Evolutionary conservation across 305 asterid genomes (phyloP), one percentile per base, ranked within the genome.

Genomic region (Rubia tinctorum): DNA sequence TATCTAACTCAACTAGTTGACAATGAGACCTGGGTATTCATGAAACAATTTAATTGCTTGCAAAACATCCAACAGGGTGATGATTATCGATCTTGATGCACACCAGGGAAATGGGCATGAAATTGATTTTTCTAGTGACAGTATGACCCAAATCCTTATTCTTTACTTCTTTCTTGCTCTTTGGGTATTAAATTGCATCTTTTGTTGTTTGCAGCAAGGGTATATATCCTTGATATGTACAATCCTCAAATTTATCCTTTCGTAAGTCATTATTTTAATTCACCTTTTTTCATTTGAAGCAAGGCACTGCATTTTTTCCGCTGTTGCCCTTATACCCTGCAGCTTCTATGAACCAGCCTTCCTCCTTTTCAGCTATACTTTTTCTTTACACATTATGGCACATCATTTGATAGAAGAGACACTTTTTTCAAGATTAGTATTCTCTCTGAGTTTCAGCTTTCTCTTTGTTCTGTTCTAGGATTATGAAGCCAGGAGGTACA

Each of bases 21-120:
- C 44, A 3, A 7, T 8, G 62, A 10, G 72, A 23, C 34, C n/a
- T 68, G 42, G 60, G 64, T 66, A n/a, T 27, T 42, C 12, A 12
- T 62, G 25, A 34, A 66, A 30, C 68, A 25, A 67, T 56, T 66
- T 13, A 45, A 66, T 37, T 68, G 77, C 80, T 77, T 64, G 72
- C 73, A 43, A 75, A 78, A 64, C 76, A 66, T 20, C 75, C 11
- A 25, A 73, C 88, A 92, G 99, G 90, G 96, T 87, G 79, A 87
- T 95, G 96, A 95, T 95, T 82, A 90, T 95, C 44, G 99, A 95
- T 85, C 98, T 95, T 73, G 99, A 95, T 84, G 99, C 98, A 39
- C 98, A 95, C 85, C 99, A 95, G 84, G 98, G 99, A 75, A 95
- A 95, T 40, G 98, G 99, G 72, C 98, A 95, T 77, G 98, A 89